A percentile compares a stretch with the other conserved stretches of the same genome.
phyloP scores from a whole-genome alignment of 345 rosid species.

The Lepidium africanum region DNA sequence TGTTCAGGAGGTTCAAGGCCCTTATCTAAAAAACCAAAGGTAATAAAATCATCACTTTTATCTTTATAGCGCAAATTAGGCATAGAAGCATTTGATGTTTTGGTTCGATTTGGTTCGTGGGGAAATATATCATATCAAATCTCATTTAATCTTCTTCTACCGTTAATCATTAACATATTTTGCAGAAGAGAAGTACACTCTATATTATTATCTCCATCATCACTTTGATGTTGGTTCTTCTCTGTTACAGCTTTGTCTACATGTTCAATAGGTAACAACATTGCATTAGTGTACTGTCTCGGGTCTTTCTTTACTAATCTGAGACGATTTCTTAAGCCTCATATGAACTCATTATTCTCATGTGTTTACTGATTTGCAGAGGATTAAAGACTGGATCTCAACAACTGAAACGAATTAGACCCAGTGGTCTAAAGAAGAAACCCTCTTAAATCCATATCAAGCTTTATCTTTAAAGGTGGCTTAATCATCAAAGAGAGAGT shows the following conservation, averaged over 20 bases:
- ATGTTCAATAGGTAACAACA: conserved; percentile 52
- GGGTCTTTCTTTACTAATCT: background rate
- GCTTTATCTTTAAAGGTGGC: background rate
- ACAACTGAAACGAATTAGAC: conserved; percentile 50
- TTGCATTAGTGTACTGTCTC: background rate
- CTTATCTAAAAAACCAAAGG: conserved; percentile 55
- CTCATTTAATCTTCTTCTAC: background rate
- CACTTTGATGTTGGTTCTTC: conserved; percentile 49
- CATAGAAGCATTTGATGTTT: background rate
- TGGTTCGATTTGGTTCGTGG: background rate
- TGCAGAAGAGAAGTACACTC: conserved; percentile 42
- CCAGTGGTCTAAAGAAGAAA: conserved; percentile 42
- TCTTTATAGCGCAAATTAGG: background rate
- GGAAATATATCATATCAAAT: background rate
- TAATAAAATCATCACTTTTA: background rate
- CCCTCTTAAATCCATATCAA: conserved; percentile 16
- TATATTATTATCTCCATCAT: conserved; percentile 43
- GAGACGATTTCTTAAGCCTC: background rate
- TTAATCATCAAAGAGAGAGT: background rate
- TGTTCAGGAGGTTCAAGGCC: conserved; percentile 45
- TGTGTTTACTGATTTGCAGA: conserved; percentile 26
- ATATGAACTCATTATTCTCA: background rate
- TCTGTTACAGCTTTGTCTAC: conserved; percentile 51
- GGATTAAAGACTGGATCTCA: conserved; percentile 54
- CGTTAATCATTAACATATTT: background rate